Base-by-base conservation (phyloP, 2,329 filamentous ascomycete species). In the Pseudogymnoascus sp. region DNA sequence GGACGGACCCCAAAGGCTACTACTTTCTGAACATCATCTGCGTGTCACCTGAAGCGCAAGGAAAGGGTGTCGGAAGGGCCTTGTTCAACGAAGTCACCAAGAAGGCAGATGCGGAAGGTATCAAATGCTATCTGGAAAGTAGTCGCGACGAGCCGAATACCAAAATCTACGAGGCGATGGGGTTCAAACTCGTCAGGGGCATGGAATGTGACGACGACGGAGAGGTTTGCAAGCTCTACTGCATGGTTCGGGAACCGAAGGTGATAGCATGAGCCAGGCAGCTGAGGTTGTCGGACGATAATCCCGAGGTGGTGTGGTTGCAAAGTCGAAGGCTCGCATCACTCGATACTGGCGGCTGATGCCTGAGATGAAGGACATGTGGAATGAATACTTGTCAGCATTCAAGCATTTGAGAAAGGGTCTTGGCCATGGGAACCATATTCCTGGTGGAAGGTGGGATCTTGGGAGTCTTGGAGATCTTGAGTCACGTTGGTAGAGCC, bases 11-110 rank as follows among this genome's bases (percentile, higher is more conserved):
- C 0, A 77, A 80, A 4, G 88, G 88, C 0, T 91, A 91, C 70
- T 91, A 90, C 70, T 91, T 91, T 68, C 87, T 88, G 67, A 91
- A 91, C 70, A 89, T 91, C 65, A 84, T 91, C 69, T 87, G 88
- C 0, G 88, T 91, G 1, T 72, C 83, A 15, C 86, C 87, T 0
- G 81, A 84, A 59, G 80, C 80, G 33, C 88, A 90, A 71, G 86
- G 87, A 0, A 83, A 80, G 68, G 88, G 88, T 0, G 82, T 91
- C 2, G 88, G 88, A 0, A 83, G 83, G 65, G 78, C 80, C 66
- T 74, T 91, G 68, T 87, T 90, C 75, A 78, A 84, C 67, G 78
- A 80, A 46, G 86, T 91, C 6, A 84, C 86, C 15, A 77, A 81
- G 42, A 76, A 76, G 69, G 88, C 88, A 9, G 88, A 91, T 72